phyloP scores from a whole-genome alignment of 2,329 filamentous ascomycete genomes.

The Cercospora sp. region DNA sequence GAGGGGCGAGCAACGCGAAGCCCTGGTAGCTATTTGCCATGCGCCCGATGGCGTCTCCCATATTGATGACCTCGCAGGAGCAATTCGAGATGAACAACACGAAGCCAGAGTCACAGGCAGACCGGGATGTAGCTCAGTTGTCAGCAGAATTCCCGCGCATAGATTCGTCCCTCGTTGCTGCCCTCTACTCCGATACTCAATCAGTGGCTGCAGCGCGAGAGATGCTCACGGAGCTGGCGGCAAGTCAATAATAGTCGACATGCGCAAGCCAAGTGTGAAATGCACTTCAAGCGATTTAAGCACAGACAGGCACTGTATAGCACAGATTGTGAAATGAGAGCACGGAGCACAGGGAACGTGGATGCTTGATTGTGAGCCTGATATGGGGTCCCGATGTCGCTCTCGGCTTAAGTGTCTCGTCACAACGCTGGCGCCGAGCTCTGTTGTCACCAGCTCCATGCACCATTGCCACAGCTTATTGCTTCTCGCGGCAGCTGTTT shows the following conservation, averaged over 20 bases:
- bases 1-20: constrained; percentile 40
- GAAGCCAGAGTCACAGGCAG: constrained; percentile 40
- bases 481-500: not conserved
- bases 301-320: not conserved
- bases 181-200: constrained; percentile 48
- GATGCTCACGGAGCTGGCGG: constrained; percentile 45
- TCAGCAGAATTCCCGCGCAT: constrained; percentile 47
- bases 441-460: not conserved
- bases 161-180: constrained; percentile 48
- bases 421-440: not conserved
- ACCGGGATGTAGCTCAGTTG: constrained; percentile 45
- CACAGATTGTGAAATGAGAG: not conserved
- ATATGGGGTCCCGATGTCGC: not conserved
- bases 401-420: not conserved
- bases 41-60: not conserved
- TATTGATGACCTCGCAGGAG: constrained; percentile 29
- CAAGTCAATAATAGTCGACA: not conserved
- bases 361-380: not conserved
- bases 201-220: constrained; percentile 46
- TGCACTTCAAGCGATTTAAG: not conserved
- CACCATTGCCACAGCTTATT: not conserved
- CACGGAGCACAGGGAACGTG: not conserved
- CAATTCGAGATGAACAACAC: constrained; percentile 47
- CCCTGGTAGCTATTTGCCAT: constrained; percentile 24
- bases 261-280: not conserved